Conservation (phyloP, 129 eudicot genomes). For the Mikania micrantha region DNA sequence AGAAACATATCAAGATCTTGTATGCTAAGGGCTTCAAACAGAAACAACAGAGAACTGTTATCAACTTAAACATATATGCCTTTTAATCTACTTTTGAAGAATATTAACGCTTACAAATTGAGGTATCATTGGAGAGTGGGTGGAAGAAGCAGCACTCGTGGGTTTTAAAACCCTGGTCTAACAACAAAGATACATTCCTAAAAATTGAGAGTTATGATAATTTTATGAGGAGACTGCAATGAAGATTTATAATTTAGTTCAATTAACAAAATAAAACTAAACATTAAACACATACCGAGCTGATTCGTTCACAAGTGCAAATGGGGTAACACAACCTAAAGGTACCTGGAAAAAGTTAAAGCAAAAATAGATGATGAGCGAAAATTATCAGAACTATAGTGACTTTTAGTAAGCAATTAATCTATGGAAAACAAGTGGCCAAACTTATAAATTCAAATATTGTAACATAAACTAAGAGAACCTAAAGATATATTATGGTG, state of each 20-base stretch:
- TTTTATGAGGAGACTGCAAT: not conserved
- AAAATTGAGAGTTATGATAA: conserved; percentile 5
- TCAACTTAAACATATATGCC: no score
- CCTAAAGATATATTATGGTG: not conserved
- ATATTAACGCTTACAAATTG: conserved; percentile 53
- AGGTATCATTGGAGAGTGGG: conserved; percentile 81
- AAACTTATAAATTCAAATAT: not conserved
- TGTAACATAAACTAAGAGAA: not conserved
- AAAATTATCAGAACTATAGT: not conserved
- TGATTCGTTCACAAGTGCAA: conserved; percentile 79
- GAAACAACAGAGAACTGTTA: not conserved
- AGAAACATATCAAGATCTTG: conserved; percentile 68
- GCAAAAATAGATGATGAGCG: not conserved
- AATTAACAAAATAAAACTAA: not conserved
- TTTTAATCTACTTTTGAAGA: not conserved
- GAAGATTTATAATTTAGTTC: not conserved
- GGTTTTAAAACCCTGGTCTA: conserved; percentile 71
- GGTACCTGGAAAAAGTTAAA: conserved; percentile 58
- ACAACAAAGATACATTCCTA: conserved; percentile 75
- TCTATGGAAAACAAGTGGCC: conserved; percentile 7
- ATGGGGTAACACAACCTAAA: conserved; percentile 90
- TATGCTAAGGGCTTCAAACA: conserved; percentile 53
- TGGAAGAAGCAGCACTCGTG: conserved; percentile 85
- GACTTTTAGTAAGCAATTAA: not conserved
- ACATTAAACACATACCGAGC: conserved; percentile 45